phyloP scores from a whole-genome alignment of 208 protist species.

The Spironucleus salmonicida region DNA sequence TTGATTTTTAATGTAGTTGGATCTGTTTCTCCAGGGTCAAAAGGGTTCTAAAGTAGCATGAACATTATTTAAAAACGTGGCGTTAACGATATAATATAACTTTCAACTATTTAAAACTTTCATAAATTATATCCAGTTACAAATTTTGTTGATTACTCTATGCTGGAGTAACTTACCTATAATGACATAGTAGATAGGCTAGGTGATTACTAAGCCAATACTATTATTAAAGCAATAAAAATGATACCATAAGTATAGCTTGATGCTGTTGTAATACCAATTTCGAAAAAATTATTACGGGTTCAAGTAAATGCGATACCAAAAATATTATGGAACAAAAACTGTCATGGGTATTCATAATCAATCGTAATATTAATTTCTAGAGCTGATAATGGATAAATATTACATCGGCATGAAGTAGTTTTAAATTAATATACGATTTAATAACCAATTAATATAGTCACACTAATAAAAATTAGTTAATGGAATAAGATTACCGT shows the following conservation, averaged over 20 bases:
- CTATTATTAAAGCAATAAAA: slow-evolving; percentile 57
- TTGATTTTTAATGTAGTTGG: background rate
- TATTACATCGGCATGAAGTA: slow-evolving; percentile 60
- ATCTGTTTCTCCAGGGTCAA: background rate
- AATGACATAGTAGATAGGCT: background rate
- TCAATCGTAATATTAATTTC: slow-evolving; percentile 74
- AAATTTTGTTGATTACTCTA: too few relatives aligned
- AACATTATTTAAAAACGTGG: too few relatives aligned
- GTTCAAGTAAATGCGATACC: slow-evolving; percentile 66
- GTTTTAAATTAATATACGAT: slow-evolving; percentile 58
- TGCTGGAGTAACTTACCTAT: background rate
- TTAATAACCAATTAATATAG: slow-evolving; percentile 41
- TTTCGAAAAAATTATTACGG: slow-evolving; percentile 75
- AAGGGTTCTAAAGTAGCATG: too few relatives aligned
- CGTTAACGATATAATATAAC: too few relatives aligned
- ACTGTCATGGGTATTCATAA: slow-evolving; percentile 69
- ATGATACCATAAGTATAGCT: slow-evolving; percentile 70
- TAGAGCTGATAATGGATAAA: slow-evolving; percentile 75
- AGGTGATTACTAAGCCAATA: background rate
- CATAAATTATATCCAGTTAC: too few relatives aligned
- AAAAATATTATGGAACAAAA: slow-evolving; percentile 72
- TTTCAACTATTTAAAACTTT: too few relatives aligned
- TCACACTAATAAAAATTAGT: background rate
- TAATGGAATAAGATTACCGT: background rate
- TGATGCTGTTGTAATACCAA: slow-evolving; percentile 73